These are phyloP conservation scores for Auricularia heimuer DNA, from an alignment of 768 basidiomycete genomes.

Conservation along the genomic window DNA sequence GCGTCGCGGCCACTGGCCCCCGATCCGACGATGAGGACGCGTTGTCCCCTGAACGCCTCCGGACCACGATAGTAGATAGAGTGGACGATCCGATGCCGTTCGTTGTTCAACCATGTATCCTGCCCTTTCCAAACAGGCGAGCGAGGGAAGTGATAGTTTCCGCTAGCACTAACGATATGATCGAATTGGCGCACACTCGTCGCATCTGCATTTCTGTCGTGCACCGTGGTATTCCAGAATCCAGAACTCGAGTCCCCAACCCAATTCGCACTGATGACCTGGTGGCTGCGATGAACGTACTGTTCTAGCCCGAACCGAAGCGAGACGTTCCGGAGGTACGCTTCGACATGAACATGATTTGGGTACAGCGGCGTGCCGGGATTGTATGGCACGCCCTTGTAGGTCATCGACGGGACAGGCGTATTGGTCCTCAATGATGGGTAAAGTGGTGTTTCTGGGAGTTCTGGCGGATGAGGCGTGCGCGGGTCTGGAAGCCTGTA, in stretches of 20 bases:
- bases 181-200: slow-evolving; percentile 24
- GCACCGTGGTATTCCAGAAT: slow-evolving; percentile 35
- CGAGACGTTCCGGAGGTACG: slow-evolving; percentile 39
- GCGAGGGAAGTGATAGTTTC: slow-evolving; percentile 45
- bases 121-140: slow-evolving; percentile 37
- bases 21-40: slow-evolving; percentile 41
- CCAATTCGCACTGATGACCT: slow-evolving; percentile 36
- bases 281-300: slow-evolving; percentile 34
- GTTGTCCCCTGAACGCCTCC: slow-evolving; percentile 30
- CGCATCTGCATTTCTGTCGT: slow-evolving; percentile 12
- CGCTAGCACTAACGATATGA: slow-evolving; percentile 45
- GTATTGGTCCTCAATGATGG: slow-evolving; percentile 47
- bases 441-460: slow-evolving; percentile 49
- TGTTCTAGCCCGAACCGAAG: slow-evolving; percentile 28
- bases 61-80: slow-evolving; percentile 45
- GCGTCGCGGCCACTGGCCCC: slow-evolving; percentile 39
- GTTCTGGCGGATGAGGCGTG: slow-evolving; percentile 28
- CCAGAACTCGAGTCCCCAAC: slow-evolving; percentile 28
- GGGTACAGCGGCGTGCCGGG: slow-evolving; percentile 44
- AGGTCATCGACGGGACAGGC: slow-evolving; percentile 49
- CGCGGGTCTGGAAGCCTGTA: slow-evolving; percentile 27
- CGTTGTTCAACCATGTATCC: slow-evolving; percentile 33
- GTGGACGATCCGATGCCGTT: slow-evolving; percentile 26
- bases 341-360: slow-evolving; percentile 32
- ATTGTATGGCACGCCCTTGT: slow-evolving; percentile 42